phyloP scores from a whole-genome alignment of 225 moss, liverwort and hornwort genomes.

The Ulota crispa region DNA sequence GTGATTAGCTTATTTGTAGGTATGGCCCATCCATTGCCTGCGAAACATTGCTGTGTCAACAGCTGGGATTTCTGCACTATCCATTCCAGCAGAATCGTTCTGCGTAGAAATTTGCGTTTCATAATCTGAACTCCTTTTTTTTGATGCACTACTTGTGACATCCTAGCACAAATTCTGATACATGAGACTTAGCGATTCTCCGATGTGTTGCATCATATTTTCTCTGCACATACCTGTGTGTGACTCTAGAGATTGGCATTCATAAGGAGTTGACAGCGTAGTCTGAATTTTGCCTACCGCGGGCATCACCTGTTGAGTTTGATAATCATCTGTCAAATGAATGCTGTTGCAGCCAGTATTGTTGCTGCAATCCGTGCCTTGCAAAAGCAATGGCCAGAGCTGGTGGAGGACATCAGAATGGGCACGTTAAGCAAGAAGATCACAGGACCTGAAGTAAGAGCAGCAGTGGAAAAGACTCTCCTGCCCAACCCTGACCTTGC shows the following conservation, averaged over 20 bases:
- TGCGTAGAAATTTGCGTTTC: not conserved
- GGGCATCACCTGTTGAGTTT: not conserved
- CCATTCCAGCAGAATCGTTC: not conserved
- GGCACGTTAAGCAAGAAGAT: constrained; percentile 58
- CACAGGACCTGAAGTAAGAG: constrained; percentile 32
- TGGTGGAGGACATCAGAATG: constrained; percentile 64
- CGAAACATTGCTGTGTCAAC: not conserved
- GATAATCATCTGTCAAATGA: not conserved
- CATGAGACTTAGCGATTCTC: no score
- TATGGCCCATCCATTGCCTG: not conserved
- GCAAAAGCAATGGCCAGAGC: constrained; percentile 48
- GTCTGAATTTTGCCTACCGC: not conserved
- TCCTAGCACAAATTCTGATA: not conserved
- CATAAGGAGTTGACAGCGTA: not conserved
- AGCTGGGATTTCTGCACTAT: not conserved
- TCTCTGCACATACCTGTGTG: not conserved
- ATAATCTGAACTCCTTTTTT: not conserved
- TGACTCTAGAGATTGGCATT: not conserved
- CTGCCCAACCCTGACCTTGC: constrained; percentile 42
- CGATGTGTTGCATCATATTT: not conserved
- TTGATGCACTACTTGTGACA: not conserved
- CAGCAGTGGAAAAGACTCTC: constrained; percentile 36
- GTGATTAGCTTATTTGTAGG: constrained; percentile 23
- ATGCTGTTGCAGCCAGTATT: constrained; percentile 29
- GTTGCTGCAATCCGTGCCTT: constrained; percentile 31